Conservation (phyloP, 2,329 filamentous ascomycete species). For the Diaporthe sp. region DNA sequence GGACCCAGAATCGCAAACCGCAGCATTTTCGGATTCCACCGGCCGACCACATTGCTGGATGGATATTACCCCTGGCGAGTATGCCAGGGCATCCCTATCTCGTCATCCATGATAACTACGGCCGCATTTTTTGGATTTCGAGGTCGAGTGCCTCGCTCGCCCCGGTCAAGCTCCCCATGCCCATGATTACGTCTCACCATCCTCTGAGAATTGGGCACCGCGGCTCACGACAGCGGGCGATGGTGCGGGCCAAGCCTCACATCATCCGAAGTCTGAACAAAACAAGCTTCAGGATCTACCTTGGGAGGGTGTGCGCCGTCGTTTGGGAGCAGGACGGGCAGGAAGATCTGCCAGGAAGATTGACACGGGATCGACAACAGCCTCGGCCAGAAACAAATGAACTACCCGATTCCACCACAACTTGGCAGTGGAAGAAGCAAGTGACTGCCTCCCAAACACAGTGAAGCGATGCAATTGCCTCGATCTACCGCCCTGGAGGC, state of each 20-base stretch:
- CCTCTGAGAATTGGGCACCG: not conserved
- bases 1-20: not conserved
- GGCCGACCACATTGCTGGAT: not conserved
- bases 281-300: slow-evolving; percentile 29
- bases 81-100: slow-evolving; percentile 6
- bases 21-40: slow-evolving; percentile 18
- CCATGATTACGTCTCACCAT: slow-evolving; percentile 20
- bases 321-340: not conserved
- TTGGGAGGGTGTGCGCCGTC: not conserved
- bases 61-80: not conserved
- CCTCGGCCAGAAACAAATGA: not conserved
- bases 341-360: not conserved
- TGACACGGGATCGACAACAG: slow-evolving; percentile 9
- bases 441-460: not conserved
- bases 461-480: not conserved
- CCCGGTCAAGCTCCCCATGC: not conserved
- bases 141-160: not conserved
- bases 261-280: slow-evolving; percentile 21
- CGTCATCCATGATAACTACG: not conserved
- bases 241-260: slow-evolving; percentile 18
- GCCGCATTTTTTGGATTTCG: not conserved
- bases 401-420: not conserved
- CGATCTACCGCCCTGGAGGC: too few relatives aligned
- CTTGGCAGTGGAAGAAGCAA: not conserved
- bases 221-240: not conserved